These are phyloP conservation scores for Irineochytrium annulatum DNA, from an alignment of 192 early-diverging fungal species.

Conservation along the genomic window DNA sequence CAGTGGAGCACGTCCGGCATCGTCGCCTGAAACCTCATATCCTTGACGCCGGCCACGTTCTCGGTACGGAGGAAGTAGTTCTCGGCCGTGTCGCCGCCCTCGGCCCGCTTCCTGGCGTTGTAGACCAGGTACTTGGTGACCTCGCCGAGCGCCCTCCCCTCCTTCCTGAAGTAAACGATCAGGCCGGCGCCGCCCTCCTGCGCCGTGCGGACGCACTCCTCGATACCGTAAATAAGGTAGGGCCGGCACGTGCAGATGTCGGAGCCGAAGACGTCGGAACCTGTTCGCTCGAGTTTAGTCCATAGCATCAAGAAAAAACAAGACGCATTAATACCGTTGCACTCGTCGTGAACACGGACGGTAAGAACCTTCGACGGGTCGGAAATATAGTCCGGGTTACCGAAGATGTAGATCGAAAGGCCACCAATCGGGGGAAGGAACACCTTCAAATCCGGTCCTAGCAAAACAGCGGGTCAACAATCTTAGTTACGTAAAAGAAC, in stretches of 20 bases:
- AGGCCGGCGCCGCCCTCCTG: conserved; percentile 88
- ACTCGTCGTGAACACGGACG: conserved; percentile 90
- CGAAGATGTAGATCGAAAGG: conserved; percentile 90
- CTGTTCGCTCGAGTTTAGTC: background rate
- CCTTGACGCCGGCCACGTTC: conserved; percentile 86
- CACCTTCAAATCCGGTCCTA: conserved; percentile 90
- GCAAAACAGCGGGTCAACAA: no score
- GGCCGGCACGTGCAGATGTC: conserved; percentile 49
- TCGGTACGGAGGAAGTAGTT: conserved; percentile 85
- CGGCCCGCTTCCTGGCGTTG: conserved; percentile 77
- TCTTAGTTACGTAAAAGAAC: no score
- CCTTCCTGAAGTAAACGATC: conserved; percentile 96
- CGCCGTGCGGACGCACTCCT: conserved; percentile 81
- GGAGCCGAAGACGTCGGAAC: conserved; percentile 42
- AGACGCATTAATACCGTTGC: conserved; percentile 88
- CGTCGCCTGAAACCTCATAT: conserved; percentile 94
- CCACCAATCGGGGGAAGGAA: conserved; percentile 93
- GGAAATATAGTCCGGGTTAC: conserved; percentile 72
- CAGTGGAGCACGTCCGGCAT: conserved; percentile 97
- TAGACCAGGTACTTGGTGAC: conserved; percentile 96
- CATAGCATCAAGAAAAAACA: conserved; percentile 72
- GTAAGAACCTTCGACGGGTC: conserved; percentile 81
- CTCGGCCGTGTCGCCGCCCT: conserved; percentile 82
- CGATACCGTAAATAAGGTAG: conserved; percentile 74
- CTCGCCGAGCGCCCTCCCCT: conserved; percentile 90